These are phyloP conservation scores for Penicillium argentinense DNA, from an alignment of 495 filamentous ascomycete genomes.

Conservation along the genomic window DNA sequence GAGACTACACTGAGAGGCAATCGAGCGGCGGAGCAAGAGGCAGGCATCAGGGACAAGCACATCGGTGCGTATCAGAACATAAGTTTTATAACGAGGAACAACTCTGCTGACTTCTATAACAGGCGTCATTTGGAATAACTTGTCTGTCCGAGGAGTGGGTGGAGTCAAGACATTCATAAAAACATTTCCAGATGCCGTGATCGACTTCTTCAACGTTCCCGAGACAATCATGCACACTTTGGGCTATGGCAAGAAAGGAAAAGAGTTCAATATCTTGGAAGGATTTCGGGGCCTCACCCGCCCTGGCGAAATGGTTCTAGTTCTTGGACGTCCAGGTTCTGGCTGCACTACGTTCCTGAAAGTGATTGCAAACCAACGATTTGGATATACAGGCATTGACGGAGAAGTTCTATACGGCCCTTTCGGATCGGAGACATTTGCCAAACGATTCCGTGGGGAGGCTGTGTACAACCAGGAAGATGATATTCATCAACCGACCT, in stretches of 20 bases:
- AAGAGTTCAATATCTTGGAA: conserved; percentile 61
- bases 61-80: conserved; percentile 46
- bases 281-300: conserved; percentile 59
- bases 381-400: conserved; percentile 72
- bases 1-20: conserved; percentile 68
- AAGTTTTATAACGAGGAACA: neutral
- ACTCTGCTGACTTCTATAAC: neutral
- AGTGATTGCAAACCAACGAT: conserved; percentile 76
- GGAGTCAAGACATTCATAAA: conserved; percentile 74
- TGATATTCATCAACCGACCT: conserved; percentile 75
- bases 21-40: conserved; percentile 64
- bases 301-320: conserved; percentile 88
- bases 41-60: conserved; percentile 76
- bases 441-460: conserved; percentile 73
- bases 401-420: conserved; percentile 82
- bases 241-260: conserved; percentile 58
- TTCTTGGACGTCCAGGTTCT: conserved; percentile 80
- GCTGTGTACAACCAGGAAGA: conserved; percentile 86
- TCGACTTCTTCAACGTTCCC: conserved; percentile 72
- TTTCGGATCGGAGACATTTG: conserved; percentile 58
- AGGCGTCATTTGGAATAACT: conserved; percentile 75
- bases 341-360: conserved; percentile 91
- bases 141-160: conserved; percentile 77
- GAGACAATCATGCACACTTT: conserved; percentile 58
- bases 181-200: conserved; percentile 80